Evolutionary conservation across 2,329 filamentous ascomycete genomes (phyloP), one percentile per base, ranked within the genome.

Genomic region (Exophiala oligosperma): DNA sequence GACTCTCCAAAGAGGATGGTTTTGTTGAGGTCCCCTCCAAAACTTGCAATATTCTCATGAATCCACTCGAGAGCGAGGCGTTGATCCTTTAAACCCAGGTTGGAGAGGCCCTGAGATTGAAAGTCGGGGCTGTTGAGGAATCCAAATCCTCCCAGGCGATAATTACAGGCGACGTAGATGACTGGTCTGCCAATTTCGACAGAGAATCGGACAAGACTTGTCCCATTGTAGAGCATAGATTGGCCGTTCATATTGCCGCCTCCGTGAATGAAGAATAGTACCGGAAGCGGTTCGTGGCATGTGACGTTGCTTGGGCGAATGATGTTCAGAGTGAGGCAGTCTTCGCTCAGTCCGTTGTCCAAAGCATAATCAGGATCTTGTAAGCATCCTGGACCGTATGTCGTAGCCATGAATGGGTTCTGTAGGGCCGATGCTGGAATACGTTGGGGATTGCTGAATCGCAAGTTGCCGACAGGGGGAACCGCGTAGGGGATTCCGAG

Each of bases 1-100:
- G 75, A 79, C 63, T 81, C 72, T 8, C 80, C 81, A 12, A 81
- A 72, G 9, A 82, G 72, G 0, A 80, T 83, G 38, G 84, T 76
- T 17, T 74, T 71, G 2, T 72, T 66, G 2, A 75, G 69, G 65
- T 84, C 77, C 11, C 83, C 83, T 8, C 83, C 82, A 62, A 85
- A 85, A 6, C 75, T 68, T 62, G 78, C 70, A 54, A 84, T 83
- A 59, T 83, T 72, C 40, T 77, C 67, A 54, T 81, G 76, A 2
- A 85, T 75, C 83, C 84, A 86, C 63, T 83, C 72, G 6, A 86
- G 70, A 23, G 81, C 81, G 21, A 54, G 71, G 7, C 79, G 74
- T 65, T 85, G 82, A 57, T 85, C 82, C 50, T 77, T 71, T 0
- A 84, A 69, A 2, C 75, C 81, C 6, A 74, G 75, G 61, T 84